phyloP scores from a whole-genome alignment of 495 filamentous ascomycete genomes.

The Pyrenula aspistea region DNA sequence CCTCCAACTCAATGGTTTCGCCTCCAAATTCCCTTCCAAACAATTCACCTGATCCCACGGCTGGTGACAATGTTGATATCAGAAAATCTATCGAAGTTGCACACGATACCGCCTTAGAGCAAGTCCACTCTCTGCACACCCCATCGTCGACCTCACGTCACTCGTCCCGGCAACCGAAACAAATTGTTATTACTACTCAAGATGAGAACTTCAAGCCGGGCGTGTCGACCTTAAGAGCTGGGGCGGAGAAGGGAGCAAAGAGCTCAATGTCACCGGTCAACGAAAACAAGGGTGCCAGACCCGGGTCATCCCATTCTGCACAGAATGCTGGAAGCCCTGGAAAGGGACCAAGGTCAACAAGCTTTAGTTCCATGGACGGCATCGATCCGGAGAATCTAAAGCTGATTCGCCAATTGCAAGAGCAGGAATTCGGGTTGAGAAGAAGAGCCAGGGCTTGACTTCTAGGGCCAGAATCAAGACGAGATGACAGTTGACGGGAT shows the following conservation, averaged over 20 bases:
- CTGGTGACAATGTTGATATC: constrained; percentile 9
- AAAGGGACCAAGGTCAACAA: neutral
- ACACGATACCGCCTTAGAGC: constrained; percentile 8
- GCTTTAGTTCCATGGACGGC: neutral
- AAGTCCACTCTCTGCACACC: constrained; percentile 21
- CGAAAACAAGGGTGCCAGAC: neutral
- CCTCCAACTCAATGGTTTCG: constrained; percentile 31
- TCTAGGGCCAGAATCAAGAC: neutral
- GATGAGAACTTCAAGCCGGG: neutral
- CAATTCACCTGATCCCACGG: constrained; percentile 11
- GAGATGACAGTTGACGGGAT: neutral
- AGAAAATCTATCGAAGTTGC: constrained; percentile 19
- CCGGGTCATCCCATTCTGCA: neutral
- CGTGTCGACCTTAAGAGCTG: neutral
- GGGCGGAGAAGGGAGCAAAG: neutral
- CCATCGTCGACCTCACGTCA: constrained; percentile 37
- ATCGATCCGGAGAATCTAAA: constrained; percentile 38
- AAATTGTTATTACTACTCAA: neutral
- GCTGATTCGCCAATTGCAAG: constrained; percentile 44
- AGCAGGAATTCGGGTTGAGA: constrained; percentile 46
- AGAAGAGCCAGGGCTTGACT: constrained; percentile 9
- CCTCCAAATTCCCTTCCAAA: constrained; percentile 39
- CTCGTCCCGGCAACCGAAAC: constrained; percentile 32
- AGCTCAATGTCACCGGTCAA: neutral
- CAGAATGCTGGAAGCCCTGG: neutral